These are phyloP conservation scores for Candida saitoana DNA, from an alignment of 805 yeast species.

Conservation along the genomic window DNA sequence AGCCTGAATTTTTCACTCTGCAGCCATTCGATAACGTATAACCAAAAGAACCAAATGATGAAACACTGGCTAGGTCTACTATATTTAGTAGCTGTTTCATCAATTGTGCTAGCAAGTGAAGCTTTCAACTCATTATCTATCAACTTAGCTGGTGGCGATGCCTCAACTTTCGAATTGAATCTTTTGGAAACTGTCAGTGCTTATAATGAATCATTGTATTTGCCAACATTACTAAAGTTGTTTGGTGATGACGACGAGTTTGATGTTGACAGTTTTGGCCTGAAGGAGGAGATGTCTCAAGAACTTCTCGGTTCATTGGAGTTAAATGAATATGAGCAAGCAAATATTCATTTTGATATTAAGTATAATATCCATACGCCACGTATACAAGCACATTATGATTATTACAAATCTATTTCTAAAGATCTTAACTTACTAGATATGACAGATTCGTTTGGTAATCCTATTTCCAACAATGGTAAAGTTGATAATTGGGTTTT, in stretches of 20 bases:
- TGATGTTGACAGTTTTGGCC: constrained; percentile 6
- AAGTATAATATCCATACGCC: constrained; percentile 54
- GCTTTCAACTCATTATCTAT: constrained; percentile 3
- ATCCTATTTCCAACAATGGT: constrained; percentile 18
- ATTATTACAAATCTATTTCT: constrained; percentile 34
- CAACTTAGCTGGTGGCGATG: constrained; percentile 34
- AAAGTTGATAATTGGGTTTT: constrained; percentile 43
- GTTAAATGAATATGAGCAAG: constrained; percentile 10
- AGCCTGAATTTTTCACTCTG: neutral
- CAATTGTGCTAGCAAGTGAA: neutral
- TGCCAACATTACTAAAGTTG: constrained; percentile 24
- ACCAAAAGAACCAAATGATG: neutral
- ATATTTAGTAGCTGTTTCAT: neutral
- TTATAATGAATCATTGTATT: constrained; percentile 32
- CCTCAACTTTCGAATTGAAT: constrained; percentile 39
- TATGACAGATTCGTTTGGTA: constrained; percentile 30
- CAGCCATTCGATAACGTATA: neutral
- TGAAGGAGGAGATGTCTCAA: constrained; percentile 8
- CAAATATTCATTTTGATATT: constrained; percentile 40
- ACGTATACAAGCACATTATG: constrained; percentile 59
- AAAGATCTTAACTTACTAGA: neutral
- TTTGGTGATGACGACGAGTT: constrained; percentile 12
- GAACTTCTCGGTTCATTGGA: constrained; percentile 5
- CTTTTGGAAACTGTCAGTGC: constrained; percentile 40
- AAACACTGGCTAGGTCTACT: neutral